These are phyloP conservation scores for Cadophora gregata DNA, from an alignment of 2,329 filamentous ascomycete genomes.

Conservation along the genomic window DNA sequence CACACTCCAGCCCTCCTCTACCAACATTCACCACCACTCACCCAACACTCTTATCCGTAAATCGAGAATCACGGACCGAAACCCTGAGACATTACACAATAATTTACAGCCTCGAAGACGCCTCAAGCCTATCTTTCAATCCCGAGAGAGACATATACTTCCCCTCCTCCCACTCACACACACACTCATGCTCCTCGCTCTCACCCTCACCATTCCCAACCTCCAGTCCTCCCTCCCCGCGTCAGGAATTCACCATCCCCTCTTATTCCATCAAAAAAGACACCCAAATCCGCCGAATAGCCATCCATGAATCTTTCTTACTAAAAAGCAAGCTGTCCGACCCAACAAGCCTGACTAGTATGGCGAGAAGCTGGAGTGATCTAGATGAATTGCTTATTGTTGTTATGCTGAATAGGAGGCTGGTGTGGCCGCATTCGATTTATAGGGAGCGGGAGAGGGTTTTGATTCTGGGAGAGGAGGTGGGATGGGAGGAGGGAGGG, in stretches of 20 bases:
- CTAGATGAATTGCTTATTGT: not conserved
- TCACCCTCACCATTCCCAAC: not conserved
- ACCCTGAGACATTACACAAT: not conserved
- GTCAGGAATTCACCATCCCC: not conserved
- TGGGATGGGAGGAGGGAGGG: not conserved
- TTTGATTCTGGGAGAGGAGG: not conserved
- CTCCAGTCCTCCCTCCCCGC: not conserved
- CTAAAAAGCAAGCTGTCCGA: not conserved
- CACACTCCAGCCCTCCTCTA: not conserved
- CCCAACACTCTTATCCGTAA: not conserved
- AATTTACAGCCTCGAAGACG: not conserved
- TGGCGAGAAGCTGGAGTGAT: not conserved
- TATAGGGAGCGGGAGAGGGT: not conserved
- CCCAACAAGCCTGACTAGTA: too few species aligned
- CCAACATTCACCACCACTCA: not conserved
- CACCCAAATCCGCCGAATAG: not conserved
- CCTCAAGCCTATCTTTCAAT: not conserved
- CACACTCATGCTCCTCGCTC: not conserved
- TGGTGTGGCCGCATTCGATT: not conserved
- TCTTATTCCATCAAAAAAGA: not conserved
- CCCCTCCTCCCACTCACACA: not conserved
- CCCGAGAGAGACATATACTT: not conserved
- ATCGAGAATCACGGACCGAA: not conserved
- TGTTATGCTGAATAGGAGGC: not conserved
- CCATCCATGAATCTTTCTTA: not conserved